Base-by-base conservation (phyloP, 331 rosid species). In the Phaseolus coccineus region DNA sequence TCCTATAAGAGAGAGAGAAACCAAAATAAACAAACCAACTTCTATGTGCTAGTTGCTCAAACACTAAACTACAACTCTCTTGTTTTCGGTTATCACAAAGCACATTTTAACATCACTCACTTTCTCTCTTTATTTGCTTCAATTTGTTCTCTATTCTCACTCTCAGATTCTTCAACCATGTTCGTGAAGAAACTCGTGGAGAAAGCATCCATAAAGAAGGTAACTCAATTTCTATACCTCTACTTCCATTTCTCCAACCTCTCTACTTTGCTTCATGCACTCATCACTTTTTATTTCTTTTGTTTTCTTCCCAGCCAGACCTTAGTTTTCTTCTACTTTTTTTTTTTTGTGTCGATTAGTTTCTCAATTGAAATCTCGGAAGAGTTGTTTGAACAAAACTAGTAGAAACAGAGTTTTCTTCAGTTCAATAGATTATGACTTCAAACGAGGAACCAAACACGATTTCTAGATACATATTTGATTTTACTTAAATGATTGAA, bases 161-260 rank as follows among this genome's bases (percentile, higher is more conserved):
- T 40, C 16, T 31, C 70, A 12, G 74, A 71, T 65, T 84, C 51
- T 79, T 62, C 77, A 31, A 33, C 67, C 57, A 93, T 93, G 98
- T 94, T 94, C 53, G 90, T 89, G 31, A 92, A 84, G 84, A 94
- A 89, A 82, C 88, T 94, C 12, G 97, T 92, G 39, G 96, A 85
- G 87, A 94, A 91, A 84, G 98, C 98, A 81, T 86, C 97, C 59
- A 66, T 53, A 55, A 91, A 85, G 86, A 94, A 89, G 97, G 98
- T 88, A 47, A 69, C 67, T 40, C 50, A 15, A 69, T 61, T 22
- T 84, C 25, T 30, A 28, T 6, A 9, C 6, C 19, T 67, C 25
- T 19, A 16, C 58, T 14, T 52, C 22, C 14, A 9, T 22, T 55
- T 9, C 14, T 39, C 44, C 6, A 39, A 39, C 44, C 9, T 4